Percentiles rank a stretch among this genome's conserved stretches.
Evolutionary conservation across 1,284 basidiomycete species (phyloP).

Genomic region (Ustilago curta): DNA sequence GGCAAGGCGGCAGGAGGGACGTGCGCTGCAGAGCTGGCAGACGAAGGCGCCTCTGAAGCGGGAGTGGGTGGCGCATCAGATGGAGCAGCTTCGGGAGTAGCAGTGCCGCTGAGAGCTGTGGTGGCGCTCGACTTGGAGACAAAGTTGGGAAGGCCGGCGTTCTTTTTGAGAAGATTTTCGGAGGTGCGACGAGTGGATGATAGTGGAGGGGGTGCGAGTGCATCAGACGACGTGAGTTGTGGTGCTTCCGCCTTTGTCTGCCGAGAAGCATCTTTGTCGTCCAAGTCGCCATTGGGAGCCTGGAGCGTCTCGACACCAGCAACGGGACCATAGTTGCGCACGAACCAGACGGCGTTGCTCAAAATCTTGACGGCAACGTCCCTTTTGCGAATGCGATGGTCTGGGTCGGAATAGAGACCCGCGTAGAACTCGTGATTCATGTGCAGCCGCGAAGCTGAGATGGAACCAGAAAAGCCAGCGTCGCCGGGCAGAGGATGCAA

Average conservation of each 20-base stretch:
- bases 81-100: slow-evolving; percentile 38
- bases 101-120: slow-evolving; percentile 49
- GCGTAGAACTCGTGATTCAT: slow-evolving; percentile 19
- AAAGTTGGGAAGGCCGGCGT: slow-evolving; percentile 37
- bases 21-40: not conserved
- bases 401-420: slow-evolving; percentile 25
- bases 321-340: slow-evolving; percentile 49
- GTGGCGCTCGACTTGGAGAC: slow-evolving; percentile 45
- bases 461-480: slow-evolving; percentile 4
- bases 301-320: slow-evolving; percentile 35
- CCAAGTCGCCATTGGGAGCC: not conserved
- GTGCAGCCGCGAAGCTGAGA: slow-evolving; percentile 10
- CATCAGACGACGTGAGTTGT: not conserved
- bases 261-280: slow-evolving; percentile 1
- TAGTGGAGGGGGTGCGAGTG: slow-evolving; percentile 18
- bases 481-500: slow-evolving; percentile 20
- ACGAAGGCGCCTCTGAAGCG: slow-evolving; percentile 10
- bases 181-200: slow-evolving; percentile 34
- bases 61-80: slow-evolving; percentile 20
- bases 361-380: slow-evolving; percentile 62
- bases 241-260: too few species aligned
- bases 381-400: slow-evolving; percentile 54
- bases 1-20: slow-evolving; percentile 1
- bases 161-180: slow-evolving; percentile 42
- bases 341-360: slow-evolving; percentile 62